Conservation (phyloP, 2,329 filamentous ascomycete genomes). For the Purpureocillium takamizusanense region DNA sequence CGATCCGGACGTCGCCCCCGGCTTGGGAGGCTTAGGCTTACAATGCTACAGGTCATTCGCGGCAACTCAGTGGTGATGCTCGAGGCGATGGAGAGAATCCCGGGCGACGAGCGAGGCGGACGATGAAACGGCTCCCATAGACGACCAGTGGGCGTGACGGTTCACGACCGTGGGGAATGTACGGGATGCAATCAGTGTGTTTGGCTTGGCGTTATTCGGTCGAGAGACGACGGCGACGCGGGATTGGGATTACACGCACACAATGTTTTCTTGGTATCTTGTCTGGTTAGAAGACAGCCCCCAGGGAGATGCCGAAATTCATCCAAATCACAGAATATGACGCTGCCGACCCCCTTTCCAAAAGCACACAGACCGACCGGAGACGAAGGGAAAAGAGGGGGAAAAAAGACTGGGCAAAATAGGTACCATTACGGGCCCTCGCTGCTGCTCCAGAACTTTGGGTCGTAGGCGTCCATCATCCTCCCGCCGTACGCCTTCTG, state of each 20-base stretch:
- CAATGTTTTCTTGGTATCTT: background rate
- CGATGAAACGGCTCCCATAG: conserved; percentile 11
- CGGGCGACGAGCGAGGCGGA: conserved; percentile 40
- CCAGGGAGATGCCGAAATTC: no score
- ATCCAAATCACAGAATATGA: no score
- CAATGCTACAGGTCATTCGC: conserved; percentile 65
- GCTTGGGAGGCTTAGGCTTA: conserved; percentile 14
- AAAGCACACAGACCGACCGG: background rate
- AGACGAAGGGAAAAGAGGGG: no score
- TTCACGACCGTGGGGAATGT: background rate
- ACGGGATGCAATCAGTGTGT: conserved; percentile 10
- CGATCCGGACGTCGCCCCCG: background rate
- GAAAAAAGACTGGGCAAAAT: no score
- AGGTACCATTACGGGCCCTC: conserved; percentile 15
- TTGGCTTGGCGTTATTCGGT: conserved; percentile 21
- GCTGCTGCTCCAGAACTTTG: conserved; percentile 22
- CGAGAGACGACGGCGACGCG: conserved; percentile 13
- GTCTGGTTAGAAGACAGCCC: no score
- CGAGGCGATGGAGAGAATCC: conserved; percentile 67
- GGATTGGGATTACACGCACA: conserved; percentile 1
- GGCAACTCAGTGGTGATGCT: conserved; percentile 99
- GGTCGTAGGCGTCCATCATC: conserved; percentile 42
- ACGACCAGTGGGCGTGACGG: background rate
- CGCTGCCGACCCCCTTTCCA: no score
- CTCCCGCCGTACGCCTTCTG: conserved; percentile 36